Conservation (phyloP, 106 monocot species). For the Narthecium ossifragum region DNA sequence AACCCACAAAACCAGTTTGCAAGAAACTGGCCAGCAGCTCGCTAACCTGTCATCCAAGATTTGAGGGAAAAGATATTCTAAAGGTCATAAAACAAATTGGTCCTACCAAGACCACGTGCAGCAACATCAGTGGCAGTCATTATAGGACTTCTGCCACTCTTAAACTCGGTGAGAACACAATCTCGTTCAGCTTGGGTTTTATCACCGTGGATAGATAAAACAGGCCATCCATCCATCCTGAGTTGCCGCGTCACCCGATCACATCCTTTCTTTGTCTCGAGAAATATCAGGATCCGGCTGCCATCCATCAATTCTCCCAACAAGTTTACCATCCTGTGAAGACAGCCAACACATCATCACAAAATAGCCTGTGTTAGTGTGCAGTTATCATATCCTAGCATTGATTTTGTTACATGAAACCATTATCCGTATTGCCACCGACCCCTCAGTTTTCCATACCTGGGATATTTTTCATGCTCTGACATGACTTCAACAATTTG, state of each 20-base stretch:
- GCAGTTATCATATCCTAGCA: not conserved
- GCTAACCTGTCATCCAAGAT: conserved; percentile 48
- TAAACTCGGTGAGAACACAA: conserved; percentile 89
- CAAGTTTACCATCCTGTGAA: conserved; percentile 61
- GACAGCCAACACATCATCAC: no score
- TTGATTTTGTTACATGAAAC: not conserved
- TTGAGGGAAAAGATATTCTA: conserved; percentile 30
- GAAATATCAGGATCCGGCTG: conserved; percentile 79
- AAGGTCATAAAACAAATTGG: conserved; percentile 40
- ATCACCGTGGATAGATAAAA: conserved; percentile 96
- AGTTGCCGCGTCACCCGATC: conserved; percentile 89
- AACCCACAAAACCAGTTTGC: conserved; percentile 48
- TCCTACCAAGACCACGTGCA: conserved; percentile 99
- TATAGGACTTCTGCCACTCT: conserved; percentile 89
- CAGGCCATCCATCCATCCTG: conserved; percentile 94
- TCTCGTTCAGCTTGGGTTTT: conserved; percentile 97
- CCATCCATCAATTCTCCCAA: conserved; percentile 88
- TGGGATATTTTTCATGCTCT: conserved; percentile 88
- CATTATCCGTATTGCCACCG: not conserved
- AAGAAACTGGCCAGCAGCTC: conserved; percentile 80
- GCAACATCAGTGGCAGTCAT: conserved; percentile 99
- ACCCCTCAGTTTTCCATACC: no score
- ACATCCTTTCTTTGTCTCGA: conserved; percentile 96
- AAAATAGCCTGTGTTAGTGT: not conserved
- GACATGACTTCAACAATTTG: conserved; percentile 87